Conservation (phyloP, 768 basidiomycete species). For the Panaeolus cyanescens region DNA sequence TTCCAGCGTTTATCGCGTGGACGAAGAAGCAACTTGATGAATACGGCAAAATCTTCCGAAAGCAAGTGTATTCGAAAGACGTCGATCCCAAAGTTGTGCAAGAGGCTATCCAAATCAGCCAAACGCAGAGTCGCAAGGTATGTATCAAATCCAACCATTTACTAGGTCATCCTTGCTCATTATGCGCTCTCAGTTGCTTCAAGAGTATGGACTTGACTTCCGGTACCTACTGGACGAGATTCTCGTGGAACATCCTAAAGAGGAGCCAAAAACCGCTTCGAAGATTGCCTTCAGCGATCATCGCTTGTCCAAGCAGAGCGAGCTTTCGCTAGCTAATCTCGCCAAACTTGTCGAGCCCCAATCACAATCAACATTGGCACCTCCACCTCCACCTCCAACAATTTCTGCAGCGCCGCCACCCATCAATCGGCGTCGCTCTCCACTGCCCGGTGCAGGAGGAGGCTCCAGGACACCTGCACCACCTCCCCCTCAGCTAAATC, state of each 20-base stretch:
- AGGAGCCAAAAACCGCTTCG: slow-evolving; percentile 28
- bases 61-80: slow-evolving; percentile 89
- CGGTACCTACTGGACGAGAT: slow-evolving; percentile 86
- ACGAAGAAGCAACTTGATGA: slow-evolving; percentile 81
- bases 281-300: slow-evolving; percentile 33
- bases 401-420: slow-evolving; percentile 29
- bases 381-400: slow-evolving; percentile 28
- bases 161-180: background rate
- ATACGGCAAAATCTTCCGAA: slow-evolving; percentile 84
- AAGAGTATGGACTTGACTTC: slow-evolving; percentile 95
- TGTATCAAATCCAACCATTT: background rate
- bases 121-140: slow-evolving; percentile 84
- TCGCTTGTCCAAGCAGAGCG: slow-evolving; percentile 29
- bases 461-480: slow-evolving; percentile 5
- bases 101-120: slow-evolving; percentile 78
- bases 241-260: slow-evolving; percentile 53
- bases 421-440: slow-evolving; percentile 28
- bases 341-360: slow-evolving; percentile 17
- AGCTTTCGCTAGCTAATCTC: slow-evolving; percentile 10
- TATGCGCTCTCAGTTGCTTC: slow-evolving; percentile 59
- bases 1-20: slow-evolving; percentile 93
- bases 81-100: slow-evolving; percentile 69
- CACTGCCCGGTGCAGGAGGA: slow-evolving; percentile 18
- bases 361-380: slow-evolving; percentile 14
- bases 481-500: slow-evolving; percentile 13